Conservation (phyloP, 2,329 filamentous ascomycete species). For the Cladosporium sp. region DNA sequence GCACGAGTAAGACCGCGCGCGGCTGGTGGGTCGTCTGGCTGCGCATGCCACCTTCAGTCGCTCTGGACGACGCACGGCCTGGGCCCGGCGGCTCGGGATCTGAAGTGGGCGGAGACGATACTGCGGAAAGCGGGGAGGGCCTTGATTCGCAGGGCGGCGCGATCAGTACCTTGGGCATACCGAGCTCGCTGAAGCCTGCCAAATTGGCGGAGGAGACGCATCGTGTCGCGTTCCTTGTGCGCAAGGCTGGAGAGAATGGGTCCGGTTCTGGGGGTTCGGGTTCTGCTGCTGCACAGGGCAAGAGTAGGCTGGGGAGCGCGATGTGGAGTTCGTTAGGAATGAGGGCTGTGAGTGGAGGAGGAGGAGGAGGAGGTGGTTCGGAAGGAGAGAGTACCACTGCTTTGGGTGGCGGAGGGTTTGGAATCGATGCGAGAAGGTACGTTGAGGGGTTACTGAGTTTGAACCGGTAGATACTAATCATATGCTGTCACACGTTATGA, state of each 20-base stretch:
- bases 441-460: slow-evolving; percentile 72
- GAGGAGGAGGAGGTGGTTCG: slow-evolving; percentile 40
- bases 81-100: neutral
- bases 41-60: slow-evolving; percentile 46
- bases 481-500: neutral
- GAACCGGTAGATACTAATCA: slow-evolving; percentile 43
- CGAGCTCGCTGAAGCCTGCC: neutral
- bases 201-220: slow-evolving; percentile 26
- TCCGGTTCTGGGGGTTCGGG: slow-evolving; percentile 22
- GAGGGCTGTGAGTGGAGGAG: slow-evolving; percentile 30
- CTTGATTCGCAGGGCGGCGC: slow-evolving; percentile 8
- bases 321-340: slow-evolving; percentile 35
- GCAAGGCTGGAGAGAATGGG: slow-evolving; percentile 41
- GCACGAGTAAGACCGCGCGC: slow-evolving; percentile 64
- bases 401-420: slow-evolving; percentile 61
- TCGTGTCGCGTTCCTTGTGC: slow-evolving; percentile 47
- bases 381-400: slow-evolving; percentile 61
- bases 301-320: slow-evolving; percentile 30
- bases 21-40: slow-evolving; percentile 71
- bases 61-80: slow-evolving; percentile 11
- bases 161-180: slow-evolving; percentile 14
- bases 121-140: neutral
- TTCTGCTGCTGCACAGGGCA: slow-evolving; percentile 21
- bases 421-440: slow-evolving; percentile 74
- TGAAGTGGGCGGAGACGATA: neutral